Percentiles rank a stretch among this genome's conserved stretches.
Conservation (phyloP, 2,329 filamentous ascomycete species). For the Fusarium heterosporum region DNA sequence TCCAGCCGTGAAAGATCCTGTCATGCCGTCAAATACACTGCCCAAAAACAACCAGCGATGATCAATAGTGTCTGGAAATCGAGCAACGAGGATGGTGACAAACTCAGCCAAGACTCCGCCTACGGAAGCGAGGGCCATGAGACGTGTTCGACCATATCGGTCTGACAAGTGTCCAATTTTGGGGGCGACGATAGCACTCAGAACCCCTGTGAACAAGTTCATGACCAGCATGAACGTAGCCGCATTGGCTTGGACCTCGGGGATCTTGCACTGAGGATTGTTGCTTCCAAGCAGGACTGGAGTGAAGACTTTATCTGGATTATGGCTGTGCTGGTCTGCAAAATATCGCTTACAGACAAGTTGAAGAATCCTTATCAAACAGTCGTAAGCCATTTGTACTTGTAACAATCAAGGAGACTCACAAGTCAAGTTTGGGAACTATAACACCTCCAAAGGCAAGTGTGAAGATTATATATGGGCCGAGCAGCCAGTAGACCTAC, state of each 20-base stretch:
- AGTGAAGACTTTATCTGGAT: slow-evolving; percentile 70
- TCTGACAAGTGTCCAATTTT: slow-evolving; percentile 89
- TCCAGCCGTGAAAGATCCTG: slow-evolving; percentile 88
- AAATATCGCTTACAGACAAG: slow-evolving; percentile 89
- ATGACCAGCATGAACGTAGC: slow-evolving; percentile 83
- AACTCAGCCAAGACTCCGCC: slow-evolving; percentile 82
- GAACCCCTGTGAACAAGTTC: slow-evolving; percentile 77
- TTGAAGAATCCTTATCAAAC: slow-evolving; percentile 71
- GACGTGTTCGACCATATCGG: slow-evolving; percentile 79
- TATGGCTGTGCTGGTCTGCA: slow-evolving; percentile 69
- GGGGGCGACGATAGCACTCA: slow-evolving; percentile 85
- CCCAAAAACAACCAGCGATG: slow-evolving; percentile 85
- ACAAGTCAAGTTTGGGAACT: slow-evolving; percentile 88
- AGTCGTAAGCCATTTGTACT: slow-evolving; percentile 28
- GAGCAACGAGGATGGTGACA: slow-evolving; percentile 82
- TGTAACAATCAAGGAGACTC: slow-evolving; percentile 44
- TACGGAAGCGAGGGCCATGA: slow-evolving; percentile 78
- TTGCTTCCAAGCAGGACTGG: slow-evolving; percentile 75
- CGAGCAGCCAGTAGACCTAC: slow-evolving; percentile 85
- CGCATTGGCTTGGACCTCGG: slow-evolving; percentile 81
- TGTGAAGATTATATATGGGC: slow-evolving; percentile 83
- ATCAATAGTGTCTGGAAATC: slow-evolving; percentile 76
- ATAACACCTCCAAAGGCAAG: slow-evolving; percentile 87
- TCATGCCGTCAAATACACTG: slow-evolving; percentile 81
- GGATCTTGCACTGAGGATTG: slow-evolving; percentile 83